These are phyloP conservation scores for Chlamydomonas eustigma DNA, from an alignment of 139 green algal genomes.

Conservation along the genomic window DNA sequence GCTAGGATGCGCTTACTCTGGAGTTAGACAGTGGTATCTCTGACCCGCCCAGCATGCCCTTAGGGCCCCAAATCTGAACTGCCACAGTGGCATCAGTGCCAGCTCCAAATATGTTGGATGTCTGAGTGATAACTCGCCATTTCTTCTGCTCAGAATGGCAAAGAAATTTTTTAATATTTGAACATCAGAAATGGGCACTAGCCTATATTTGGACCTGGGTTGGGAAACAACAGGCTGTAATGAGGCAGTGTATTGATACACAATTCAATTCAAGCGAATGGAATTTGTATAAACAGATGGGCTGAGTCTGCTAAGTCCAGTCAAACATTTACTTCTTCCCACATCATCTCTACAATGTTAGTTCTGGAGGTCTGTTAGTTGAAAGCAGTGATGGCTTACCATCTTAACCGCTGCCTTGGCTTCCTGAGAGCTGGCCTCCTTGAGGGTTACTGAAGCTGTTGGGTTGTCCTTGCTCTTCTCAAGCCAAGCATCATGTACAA, in stretches of 20 bases:
- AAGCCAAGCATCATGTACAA: constrained; percentile 38
- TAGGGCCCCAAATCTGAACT: constrained; percentile 33
- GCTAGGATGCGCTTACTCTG: neutral
- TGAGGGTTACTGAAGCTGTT: constrained; percentile 27
- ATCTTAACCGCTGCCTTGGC: constrained; percentile 14
- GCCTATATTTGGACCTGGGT: too few relatives aligned
- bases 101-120: constrained; percentile 36
- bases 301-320: too few relatives aligned
- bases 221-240: too few relatives aligned
- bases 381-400: constrained; percentile 13
- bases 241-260: too few relatives aligned
- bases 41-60: constrained; percentile 36
- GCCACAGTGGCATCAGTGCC: constrained; percentile 47
- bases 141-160: constrained; percentile 27
- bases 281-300: too few relatives aligned
- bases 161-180: too few relatives aligned
- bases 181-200: too few relatives aligned
- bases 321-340: too few relatives aligned
- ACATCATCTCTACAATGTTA: too few relatives aligned
- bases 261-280: too few relatives aligned
- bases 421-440: constrained; percentile 17
- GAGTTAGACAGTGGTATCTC: constrained; percentile 34
- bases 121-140: constrained; percentile 35
- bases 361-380: too few relatives aligned
- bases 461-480: constrained; percentile 14